A percentile compares a stretch with the other conserved stretches of the same genome.
These are phyloP conservation scores for Phanerochaete sordida DNA, from an alignment of 768 basidiomycete genomes.

Conservation along the genomic window DNA sequence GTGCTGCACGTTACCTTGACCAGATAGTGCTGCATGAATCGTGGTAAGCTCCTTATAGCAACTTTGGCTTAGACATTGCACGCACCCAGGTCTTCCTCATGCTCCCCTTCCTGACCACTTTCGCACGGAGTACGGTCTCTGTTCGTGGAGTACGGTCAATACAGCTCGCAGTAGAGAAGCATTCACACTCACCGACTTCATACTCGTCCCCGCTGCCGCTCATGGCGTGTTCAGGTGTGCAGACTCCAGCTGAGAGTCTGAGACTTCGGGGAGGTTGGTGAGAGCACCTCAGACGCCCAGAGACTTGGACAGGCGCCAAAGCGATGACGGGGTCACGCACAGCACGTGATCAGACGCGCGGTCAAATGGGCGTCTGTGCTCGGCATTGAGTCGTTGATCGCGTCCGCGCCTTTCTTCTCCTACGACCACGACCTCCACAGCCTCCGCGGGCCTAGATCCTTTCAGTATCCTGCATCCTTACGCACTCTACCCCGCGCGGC, in stretches of 20 bases:
- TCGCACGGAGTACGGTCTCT: conserved; percentile 53
- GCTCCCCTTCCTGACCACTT: conserved; percentile 14
- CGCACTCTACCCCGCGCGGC: too few species aligned
- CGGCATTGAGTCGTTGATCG: neutral
- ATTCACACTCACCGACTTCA: conserved; percentile 58
- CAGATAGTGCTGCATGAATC: neutral
- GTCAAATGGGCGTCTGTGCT: neutral
- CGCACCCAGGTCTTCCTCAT: conserved; percentile 23
- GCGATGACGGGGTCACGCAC: neutral
- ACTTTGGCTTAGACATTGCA: neutral
- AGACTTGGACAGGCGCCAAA: neutral
- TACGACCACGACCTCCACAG: neutral
- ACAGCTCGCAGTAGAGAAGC: neutral
- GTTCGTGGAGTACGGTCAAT: neutral
- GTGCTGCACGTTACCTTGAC: neutral
- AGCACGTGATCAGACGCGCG: conserved; percentile 2
- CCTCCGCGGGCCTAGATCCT: too few species aligned
- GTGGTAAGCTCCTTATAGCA: neutral
- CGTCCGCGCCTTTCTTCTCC: neutral
- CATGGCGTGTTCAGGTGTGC: conserved; percentile 23
- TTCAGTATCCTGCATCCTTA: too few species aligned
- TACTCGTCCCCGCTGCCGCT: conserved; percentile 45
- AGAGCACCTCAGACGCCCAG: neutral
- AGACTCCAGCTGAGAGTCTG: neutral
- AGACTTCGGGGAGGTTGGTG: neutral